Percentiles rank a stretch among this genome's conserved stretches.
Evolutionary conservation across 2,329 filamentous ascomycete genomes (phyloP).

Genomic region (Teratosphaeria nubilosa): DNA sequence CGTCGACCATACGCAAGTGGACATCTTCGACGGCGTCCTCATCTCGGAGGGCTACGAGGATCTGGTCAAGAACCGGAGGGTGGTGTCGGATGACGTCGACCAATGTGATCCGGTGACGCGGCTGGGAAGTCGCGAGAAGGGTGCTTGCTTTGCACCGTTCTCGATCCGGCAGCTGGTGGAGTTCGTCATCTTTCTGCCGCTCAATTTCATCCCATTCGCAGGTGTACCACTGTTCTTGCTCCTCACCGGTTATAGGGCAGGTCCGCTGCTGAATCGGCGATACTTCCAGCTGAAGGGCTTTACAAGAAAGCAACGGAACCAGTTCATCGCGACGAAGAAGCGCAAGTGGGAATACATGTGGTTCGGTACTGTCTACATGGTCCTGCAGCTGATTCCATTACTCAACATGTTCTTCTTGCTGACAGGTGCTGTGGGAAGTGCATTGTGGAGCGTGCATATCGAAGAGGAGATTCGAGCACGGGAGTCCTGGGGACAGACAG

Average conservation of each 20-base stretch:
- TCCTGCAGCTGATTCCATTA: constrained; percentile 78
- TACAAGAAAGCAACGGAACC: constrained; percentile 61
- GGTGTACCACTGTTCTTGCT: constrained; percentile 80
- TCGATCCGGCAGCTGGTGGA: constrained; percentile 84
- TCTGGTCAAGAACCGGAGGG: constrained; percentile 51
- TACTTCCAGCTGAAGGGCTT: constrained; percentile 77
- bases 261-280: constrained; percentile 81
- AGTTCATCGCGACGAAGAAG: constrained; percentile 51
- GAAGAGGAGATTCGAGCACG: constrained; percentile 50
- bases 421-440: constrained; percentile 74
- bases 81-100: constrained; percentile 57
- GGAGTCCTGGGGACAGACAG: constrained; percentile 41
- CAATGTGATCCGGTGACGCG: constrained; percentile 65
- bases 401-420: constrained; percentile 91
- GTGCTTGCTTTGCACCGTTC: constrained; percentile 77
- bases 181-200: constrained; percentile 54
- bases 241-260: constrained; percentile 75
- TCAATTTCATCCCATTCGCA: constrained; percentile 78
- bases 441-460: constrained; percentile 73
- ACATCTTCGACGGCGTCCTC: constrained; percentile 72
- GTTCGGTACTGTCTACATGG: constrained; percentile 80
- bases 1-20: constrained; percentile 63
- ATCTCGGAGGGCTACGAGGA: constrained; percentile 62
- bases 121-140: constrained; percentile 69
- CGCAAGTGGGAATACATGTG: constrained; percentile 77